phyloP scores from a whole-genome alignment of 2,329 filamentous ascomycete species.

The Amauroascus verrucosus region DNA sequence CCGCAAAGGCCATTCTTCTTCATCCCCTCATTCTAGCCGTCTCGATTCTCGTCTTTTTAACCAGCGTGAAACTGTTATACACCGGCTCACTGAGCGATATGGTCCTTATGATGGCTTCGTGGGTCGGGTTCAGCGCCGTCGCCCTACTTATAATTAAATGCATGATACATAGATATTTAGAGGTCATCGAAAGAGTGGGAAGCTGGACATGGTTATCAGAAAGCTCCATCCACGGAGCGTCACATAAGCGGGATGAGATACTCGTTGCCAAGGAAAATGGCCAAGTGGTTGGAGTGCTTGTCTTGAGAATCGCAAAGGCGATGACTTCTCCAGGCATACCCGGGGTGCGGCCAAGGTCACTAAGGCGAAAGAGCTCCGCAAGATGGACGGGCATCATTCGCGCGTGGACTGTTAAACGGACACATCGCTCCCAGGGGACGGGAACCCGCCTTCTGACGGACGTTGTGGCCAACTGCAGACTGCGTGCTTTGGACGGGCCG shows the following conservation, averaged over 20 bases:
- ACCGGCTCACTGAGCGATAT: constrained; percentile 38
- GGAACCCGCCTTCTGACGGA: constrained; percentile 63
- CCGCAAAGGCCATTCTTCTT: constrained; percentile 53
- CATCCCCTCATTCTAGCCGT: constrained; percentile 44
- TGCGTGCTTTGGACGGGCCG: constrained; percentile 57
- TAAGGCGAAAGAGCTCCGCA: constrained; percentile 16
- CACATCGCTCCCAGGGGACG: constrained; percentile 61
- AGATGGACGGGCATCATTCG: constrained; percentile 49
- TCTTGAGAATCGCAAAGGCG: constrained; percentile 39
- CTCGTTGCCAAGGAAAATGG: constrained; percentile 54
- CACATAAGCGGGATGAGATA: constrained; percentile 45
- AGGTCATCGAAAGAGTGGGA: constrained; percentile 49
- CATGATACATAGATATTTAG: constrained; percentile 52
- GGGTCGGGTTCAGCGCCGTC: constrained; percentile 52
- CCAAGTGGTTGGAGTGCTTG: constrained; percentile 59
- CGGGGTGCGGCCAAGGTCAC: constrained; percentile 11
- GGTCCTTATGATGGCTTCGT: constrained; percentile 48
- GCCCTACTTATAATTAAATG: constrained; percentile 54
- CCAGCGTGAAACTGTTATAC: constrained; percentile 34
- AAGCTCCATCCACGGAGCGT: constrained; percentile 21
- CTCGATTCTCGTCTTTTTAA: constrained; percentile 30
- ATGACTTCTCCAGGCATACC: constrained; percentile 14
- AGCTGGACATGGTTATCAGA: constrained; percentile 53
- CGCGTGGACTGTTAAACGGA: constrained; percentile 67
- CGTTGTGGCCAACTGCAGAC: constrained; percentile 57